A percentile compares a stretch with the other conserved stretches of the same genome.
Evolutionary conservation across 495 filamentous ascomycete genomes (phyloP).

Genomic region (Neurospora discreta): DNA sequence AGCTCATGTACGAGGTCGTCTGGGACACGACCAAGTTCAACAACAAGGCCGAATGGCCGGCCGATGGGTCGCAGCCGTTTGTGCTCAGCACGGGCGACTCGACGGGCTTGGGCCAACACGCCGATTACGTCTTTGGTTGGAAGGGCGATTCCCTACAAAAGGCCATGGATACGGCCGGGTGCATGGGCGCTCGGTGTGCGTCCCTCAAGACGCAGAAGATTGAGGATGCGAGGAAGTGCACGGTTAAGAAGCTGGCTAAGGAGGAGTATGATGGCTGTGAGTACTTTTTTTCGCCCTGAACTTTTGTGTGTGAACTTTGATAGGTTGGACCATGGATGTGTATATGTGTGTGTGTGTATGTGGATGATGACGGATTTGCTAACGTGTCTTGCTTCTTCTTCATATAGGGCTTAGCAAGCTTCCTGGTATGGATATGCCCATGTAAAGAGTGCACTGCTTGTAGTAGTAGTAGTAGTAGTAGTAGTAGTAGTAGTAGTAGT

Average conservation of each 20-base stretch:
- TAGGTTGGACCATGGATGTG: neutral
- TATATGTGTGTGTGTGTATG: too few species aligned
- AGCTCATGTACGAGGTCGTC: slow-evolving; percentile 42
- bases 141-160: slow-evolving; percentile 34
- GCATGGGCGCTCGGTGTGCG: slow-evolving; percentile 30
- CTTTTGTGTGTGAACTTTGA: neutral
- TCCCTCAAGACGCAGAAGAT: slow-evolving; percentile 28
- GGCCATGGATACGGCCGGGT: slow-evolving; percentile 37
- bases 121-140: slow-evolving; percentile 42
- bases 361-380: neutral
- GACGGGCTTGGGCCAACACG: slow-evolving; percentile 36
- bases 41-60: slow-evolving; percentile 32
- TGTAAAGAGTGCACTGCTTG: neutral
- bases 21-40: slow-evolving; percentile 40
- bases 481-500: too few species aligned
- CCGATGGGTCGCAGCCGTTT: slow-evolving; percentile 38
- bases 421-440: slow-evolving; percentile 12
- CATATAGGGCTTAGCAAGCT: slow-evolving; percentile 14
- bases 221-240: slow-evolving; percentile 20
- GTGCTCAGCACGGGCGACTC: slow-evolving; percentile 34
- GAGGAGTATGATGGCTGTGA: slow-evolving; percentile 37
- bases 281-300: slow-evolving; percentile 5
- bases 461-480: too few species aligned
- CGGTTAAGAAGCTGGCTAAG: slow-evolving; percentile 25
- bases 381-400: neutral